Evolutionary conservation across 2,329 filamentous ascomycete genomes (phyloP).

Genomic region (Fusarium algeriense): DNA sequence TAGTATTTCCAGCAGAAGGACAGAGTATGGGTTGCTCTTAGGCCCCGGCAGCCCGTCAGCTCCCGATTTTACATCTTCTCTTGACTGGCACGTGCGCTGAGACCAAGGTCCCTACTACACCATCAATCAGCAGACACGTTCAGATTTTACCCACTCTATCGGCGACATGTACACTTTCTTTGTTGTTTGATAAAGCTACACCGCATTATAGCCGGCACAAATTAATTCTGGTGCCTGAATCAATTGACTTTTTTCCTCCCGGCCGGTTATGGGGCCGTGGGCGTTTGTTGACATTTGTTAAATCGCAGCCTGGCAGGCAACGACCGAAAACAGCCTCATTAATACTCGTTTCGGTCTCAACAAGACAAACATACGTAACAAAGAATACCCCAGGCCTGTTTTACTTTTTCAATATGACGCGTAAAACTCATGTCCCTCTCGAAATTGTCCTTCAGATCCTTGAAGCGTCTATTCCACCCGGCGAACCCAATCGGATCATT

Average conservation of each 20-base stretch:
- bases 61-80: background rate
- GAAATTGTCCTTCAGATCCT: constrained; percentile 34
- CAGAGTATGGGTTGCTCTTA: background rate
- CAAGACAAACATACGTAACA: background rate
- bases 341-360: background rate
- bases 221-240: constrained; percentile 16
- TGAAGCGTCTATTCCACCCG: constrained; percentile 8
- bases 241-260: background rate
- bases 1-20: background rate
- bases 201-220: background rate
- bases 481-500: constrained; percentile 16
- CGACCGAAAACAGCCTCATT: constrained; percentile 1
- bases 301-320: constrained; percentile 25
- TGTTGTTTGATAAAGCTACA: no score
- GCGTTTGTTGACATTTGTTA: background rate
- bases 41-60: background rate
- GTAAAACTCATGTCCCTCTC: constrained; percentile 10
- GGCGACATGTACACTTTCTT: no score
- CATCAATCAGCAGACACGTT: background rate
- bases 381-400: background rate
- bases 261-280: background rate
- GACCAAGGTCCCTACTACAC: background rate
- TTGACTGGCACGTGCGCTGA: background rate
- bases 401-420: background rate
- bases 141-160: no score